phyloP scores from a whole-genome alignment of 352 stramenopile genomes.

The Pythium apleroticum region DNA sequence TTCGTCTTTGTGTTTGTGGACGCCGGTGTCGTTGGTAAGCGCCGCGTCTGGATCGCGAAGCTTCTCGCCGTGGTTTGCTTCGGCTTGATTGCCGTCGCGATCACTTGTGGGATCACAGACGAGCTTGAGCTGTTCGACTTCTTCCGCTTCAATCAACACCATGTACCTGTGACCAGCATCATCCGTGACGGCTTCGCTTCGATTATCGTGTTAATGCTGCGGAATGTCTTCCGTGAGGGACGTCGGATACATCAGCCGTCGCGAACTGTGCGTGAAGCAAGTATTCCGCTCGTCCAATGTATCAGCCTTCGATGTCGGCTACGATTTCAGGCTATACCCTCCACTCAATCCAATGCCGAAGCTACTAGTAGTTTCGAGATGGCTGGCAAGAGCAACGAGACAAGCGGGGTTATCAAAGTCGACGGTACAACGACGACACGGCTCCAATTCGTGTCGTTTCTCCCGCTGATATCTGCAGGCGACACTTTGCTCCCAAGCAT shows the following conservation, averaged over 20 bases:
- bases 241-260: background rate
- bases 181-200: background rate
- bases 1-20: conserved; percentile 2
- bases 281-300: background rate
- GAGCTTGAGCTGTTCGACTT: conserved; percentile 9
- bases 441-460: too few relatives aligned
- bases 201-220: background rate
- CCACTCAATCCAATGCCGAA: too few relatives aligned
- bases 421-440: too few relatives aligned
- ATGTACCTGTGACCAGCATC: background rate
- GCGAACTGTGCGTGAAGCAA: too few relatives aligned
- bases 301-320: conserved; percentile 9
- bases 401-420: too few relatives aligned
- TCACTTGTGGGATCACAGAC: background rate
- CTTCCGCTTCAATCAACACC: conserved; percentile 10
- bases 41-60: background rate
- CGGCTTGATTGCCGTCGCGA: background rate
- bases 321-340: background rate
- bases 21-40: background rate
- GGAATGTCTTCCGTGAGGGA: background rate
- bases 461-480: too few relatives aligned
- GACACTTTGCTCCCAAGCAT: too few relatives aligned
- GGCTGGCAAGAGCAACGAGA: too few relatives aligned
- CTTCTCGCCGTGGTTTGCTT: background rate
- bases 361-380: too few relatives aligned